Conservation (phyloP, 2,329 filamentous ascomycete species). For the Aspergillus phoenicis region DNA sequence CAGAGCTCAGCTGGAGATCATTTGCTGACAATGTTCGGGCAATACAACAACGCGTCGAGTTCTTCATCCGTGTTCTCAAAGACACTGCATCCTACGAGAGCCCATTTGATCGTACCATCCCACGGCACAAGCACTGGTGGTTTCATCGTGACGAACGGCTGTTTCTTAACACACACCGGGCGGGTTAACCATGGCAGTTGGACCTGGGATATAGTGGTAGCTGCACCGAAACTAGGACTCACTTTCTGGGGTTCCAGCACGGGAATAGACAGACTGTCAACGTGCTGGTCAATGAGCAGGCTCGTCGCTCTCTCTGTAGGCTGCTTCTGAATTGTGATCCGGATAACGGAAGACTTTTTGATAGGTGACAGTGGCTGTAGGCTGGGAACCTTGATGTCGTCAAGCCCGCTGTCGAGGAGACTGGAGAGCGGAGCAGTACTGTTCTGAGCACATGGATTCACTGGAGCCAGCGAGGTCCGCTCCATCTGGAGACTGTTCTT, state of each 20-base stretch:
- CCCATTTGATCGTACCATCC: slow-evolving; percentile 28
- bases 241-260: slow-evolving; percentile 20
- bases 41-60: slow-evolving; percentile 16
- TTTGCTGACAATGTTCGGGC: slow-evolving; percentile 13
- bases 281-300: slow-evolving; percentile 12
- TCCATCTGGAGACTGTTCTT: not conserved
- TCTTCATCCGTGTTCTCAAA: slow-evolving; percentile 28
- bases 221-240: not conserved
- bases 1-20: slow-evolving; percentile 20
- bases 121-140: slow-evolving; percentile 14
- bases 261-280: slow-evolving; percentile 19
- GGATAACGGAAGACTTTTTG: not conserved
- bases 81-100: slow-evolving; percentile 23
- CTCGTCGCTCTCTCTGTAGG: not conserved
- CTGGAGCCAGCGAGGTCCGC: not conserved
- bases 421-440: not conserved
- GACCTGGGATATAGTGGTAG: not conserved
- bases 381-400: slow-evolving; percentile 21
- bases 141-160: not conserved
- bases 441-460: not conserved
- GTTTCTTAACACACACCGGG: not conserved
- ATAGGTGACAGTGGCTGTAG: slow-evolving; percentile 14
- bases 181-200: not conserved
- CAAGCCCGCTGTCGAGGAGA: slow-evolving; percentile 22
- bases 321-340: not conserved